Evolutionary conservation across 176 grass and related monocot species (phyloP).

Genomic region (Paspalum vaginatum): DNA sequence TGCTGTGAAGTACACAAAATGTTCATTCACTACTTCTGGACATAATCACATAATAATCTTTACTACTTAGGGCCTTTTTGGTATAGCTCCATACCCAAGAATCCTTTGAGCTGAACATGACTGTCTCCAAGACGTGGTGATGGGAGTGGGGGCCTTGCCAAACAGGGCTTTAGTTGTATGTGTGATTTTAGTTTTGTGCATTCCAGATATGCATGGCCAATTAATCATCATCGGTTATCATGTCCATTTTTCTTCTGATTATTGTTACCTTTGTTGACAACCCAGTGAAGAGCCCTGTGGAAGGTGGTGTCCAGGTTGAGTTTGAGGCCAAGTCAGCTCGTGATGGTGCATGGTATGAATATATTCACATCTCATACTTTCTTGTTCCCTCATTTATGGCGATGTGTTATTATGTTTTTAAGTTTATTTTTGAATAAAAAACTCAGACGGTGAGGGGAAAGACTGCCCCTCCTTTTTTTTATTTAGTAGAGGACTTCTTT

Average conservation of each 20-base stretch:
- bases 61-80: not conserved
- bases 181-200: not conserved
- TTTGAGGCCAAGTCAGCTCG: constrained; percentile 90
- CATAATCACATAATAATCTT: not conserved
- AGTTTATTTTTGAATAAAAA: too few species aligned
- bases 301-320: constrained; percentile 51
- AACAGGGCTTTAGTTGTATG: not conserved
- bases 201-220: not conserved
- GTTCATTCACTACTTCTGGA: not conserved
- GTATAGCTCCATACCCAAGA: not conserved
- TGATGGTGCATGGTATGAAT: constrained; percentile 75
- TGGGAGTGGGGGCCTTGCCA: not conserved
- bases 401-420: not conserved
- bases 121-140: not conserved
- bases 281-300: constrained; percentile 47
- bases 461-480: too few species aligned
- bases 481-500: too few species aligned
- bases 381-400: not conserved
- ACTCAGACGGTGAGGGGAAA: too few species aligned
- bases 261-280: constrained; percentile 7
- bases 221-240: not conserved
- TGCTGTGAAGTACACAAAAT: not conserved
- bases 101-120: not conserved
- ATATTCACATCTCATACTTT: not conserved
- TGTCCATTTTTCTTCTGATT: constrained; percentile 6